phyloP scores from a whole-genome alignment of 768 basidiomycete species.

The Tylopilus vinaceipallidus region DNA sequence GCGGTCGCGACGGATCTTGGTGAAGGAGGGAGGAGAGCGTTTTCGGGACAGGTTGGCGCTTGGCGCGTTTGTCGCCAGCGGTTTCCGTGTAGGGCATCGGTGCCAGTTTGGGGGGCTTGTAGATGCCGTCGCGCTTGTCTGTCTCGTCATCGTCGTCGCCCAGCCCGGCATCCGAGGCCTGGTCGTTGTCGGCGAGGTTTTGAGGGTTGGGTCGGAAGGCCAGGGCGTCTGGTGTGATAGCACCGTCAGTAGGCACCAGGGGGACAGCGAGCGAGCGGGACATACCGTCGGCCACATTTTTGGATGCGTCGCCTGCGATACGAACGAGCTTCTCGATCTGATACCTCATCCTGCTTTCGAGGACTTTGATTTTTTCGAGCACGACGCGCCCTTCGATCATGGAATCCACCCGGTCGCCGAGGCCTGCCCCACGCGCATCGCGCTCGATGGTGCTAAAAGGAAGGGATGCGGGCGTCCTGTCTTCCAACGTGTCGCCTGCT shows the following conservation, averaged over 20 bases:
- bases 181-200: conserved; percentile 53
- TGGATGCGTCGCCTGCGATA: conserved; percentile 60
- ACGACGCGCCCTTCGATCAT: conserved; percentile 79
- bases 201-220: conserved; percentile 90
- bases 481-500: conserved; percentile 59
- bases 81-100: conserved; percentile 81
- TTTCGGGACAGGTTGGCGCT: conserved; percentile 57
- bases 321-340: conserved; percentile 94
- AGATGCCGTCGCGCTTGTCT: conserved; percentile 49
- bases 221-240: conserved; percentile 67
- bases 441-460: conserved; percentile 57
- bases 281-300: conserved; percentile 58
- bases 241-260: not conserved
- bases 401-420: conserved; percentile 76
- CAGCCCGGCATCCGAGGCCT: conserved; percentile 31
- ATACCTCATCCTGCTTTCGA: conserved; percentile 88
- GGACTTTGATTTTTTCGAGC: conserved; percentile 82
- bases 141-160: conserved; percentile 21
- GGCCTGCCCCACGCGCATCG: conserved; percentile 48
- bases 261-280: not conserved
- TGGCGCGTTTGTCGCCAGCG: conserved; percentile 43
- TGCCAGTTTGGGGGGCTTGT: conserved; percentile 84
- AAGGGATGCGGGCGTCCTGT: conserved; percentile 46
- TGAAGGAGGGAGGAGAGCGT: conserved; percentile 55
- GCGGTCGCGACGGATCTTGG: conserved; percentile 58